Conservation (phyloP, 164 flowering plant genomes). For the Macadamia integrifolia region DNA sequence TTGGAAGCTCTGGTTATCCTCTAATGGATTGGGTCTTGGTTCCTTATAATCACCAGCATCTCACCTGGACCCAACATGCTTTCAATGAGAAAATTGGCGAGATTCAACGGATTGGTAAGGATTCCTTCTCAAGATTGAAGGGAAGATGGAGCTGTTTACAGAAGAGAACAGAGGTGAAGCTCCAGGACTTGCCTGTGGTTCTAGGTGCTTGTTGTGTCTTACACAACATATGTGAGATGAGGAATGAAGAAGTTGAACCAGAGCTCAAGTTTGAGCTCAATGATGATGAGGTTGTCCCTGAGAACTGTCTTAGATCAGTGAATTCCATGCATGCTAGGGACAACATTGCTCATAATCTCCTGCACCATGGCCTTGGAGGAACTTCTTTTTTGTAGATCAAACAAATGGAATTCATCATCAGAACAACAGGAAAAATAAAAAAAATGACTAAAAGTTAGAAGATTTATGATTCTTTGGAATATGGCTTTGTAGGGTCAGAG, state of each 20-base stretch:
- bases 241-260: constrained; percentile 46
- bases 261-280: constrained; percentile 38
- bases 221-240: constrained; percentile 76
- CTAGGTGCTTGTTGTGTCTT: constrained; percentile 82
- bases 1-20: constrained; percentile 52
- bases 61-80: constrained; percentile 76
- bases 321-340: constrained; percentile 54
- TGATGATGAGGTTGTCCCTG: constrained; percentile 64
- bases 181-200: constrained; percentile 72
- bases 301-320: constrained; percentile 34
- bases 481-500: background rate
- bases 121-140: constrained; percentile 57
- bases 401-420: background rate
- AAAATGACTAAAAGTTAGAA: too few species aligned
- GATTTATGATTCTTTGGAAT: constrained; percentile 15
- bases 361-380: constrained; percentile 70
- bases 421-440: too few species aligned
- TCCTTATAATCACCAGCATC: constrained; percentile 59
- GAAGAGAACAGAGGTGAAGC: constrained; percentile 80
- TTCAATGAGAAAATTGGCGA: constrained; percentile 61
- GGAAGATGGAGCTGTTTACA: constrained; percentile 77
- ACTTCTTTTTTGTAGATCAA: constrained; percentile 32
- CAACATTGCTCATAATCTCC: constrained; percentile 62
- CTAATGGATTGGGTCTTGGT: constrained; percentile 72
- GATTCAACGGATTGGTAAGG: constrained; percentile 39